Evolutionary conservation across 148 eudicot species (phyloP).

Genomic region (Simmondsia chinensis): DNA sequence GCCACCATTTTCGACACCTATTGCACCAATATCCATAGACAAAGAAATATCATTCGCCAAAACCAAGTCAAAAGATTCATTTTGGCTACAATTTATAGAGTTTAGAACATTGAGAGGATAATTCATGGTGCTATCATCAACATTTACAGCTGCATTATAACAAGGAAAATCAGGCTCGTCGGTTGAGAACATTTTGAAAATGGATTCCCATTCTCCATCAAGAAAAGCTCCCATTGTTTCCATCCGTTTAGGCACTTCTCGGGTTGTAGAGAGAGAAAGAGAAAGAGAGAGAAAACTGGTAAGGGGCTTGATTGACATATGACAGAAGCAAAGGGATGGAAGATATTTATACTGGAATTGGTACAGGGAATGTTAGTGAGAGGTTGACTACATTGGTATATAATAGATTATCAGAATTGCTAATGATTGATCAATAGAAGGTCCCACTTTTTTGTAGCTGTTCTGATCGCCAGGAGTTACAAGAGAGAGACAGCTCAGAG

Average conservation of each 20-base stretch:
- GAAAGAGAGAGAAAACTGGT: not conserved
- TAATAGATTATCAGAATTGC: no score
- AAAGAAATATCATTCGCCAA: slow-evolving; percentile 1
- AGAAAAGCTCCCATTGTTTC: slow-evolving; percentile 31
- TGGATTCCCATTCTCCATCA: slow-evolving; percentile 28
- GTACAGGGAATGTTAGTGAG: no score
- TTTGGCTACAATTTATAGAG: not conserved
- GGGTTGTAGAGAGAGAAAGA: not conserved
- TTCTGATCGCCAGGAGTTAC: no score
- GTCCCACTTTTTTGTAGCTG: no score
- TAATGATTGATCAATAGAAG: no score
- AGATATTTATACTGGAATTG: no score
- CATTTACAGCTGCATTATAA: not conserved
- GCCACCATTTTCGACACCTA: slow-evolving; percentile 1
- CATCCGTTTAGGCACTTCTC: not conserved
- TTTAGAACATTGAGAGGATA: not conserved
- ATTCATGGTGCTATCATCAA: not conserved
- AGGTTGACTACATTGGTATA: no score
- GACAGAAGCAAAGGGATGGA: no score
- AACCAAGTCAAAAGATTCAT: not conserved
- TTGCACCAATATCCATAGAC: not conserved
- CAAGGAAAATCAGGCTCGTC: slow-evolving; percentile 12
- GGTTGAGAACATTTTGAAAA: slow-evolving; percentile 12
- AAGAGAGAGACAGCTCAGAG: no score
- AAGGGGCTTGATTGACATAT: no score